phyloP scores from a whole-genome alignment of 1,284 basidiomycete genomes.

The Ceratobasidium sp. region DNA sequence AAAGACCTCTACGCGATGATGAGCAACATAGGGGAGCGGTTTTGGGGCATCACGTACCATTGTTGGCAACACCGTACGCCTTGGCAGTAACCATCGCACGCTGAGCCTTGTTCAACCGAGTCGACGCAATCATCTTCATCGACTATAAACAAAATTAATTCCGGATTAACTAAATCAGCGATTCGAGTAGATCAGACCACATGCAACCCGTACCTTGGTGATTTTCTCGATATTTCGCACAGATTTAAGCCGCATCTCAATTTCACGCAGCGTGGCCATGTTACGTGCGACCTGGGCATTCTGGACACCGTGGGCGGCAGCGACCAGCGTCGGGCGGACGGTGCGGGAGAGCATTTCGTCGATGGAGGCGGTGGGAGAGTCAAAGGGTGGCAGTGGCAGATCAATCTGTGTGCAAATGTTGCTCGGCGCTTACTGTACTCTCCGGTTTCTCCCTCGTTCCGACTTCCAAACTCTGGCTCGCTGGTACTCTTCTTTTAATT shows the following conservation, averaged over 20 bases:
- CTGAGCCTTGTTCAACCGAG: slow-evolving; percentile 96
- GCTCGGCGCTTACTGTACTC: slow-evolving; percentile 31
- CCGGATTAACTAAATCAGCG: slow-evolving; percentile 1
- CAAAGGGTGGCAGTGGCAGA: slow-evolving; percentile 17
- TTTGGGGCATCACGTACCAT: slow-evolving; percentile 70
- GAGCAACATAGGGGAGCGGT: background rate
- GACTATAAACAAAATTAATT: slow-evolving; percentile 69
- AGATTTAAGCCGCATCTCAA: slow-evolving; percentile 97
- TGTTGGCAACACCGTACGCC: slow-evolving; percentile 94
- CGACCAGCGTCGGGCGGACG: slow-evolving; percentile 47
- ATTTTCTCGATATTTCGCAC: slow-evolving; percentile 99
- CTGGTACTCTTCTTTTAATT: background rate
- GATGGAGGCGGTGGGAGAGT: slow-evolving; percentile 42
- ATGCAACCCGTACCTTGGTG: slow-evolving; percentile 81
- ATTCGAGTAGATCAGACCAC: background rate
- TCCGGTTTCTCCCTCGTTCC: slow-evolving; percentile 43
- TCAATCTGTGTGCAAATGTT: slow-evolving; percentile 37
- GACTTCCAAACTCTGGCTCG: background rate
- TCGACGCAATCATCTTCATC: slow-evolving; percentile 99
- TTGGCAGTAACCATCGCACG: slow-evolving; percentile 95
- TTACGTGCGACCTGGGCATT: slow-evolving; percentile 65
- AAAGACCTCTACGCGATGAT: slow-evolving; percentile 76
- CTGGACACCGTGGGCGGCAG: slow-evolving; percentile 38
- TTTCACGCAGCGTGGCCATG: slow-evolving; percentile 97
- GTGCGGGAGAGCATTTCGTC: slow-evolving; percentile 46